These are phyloP conservation scores for Venturia nashicola DNA, from an alignment of 2,329 filamentous ascomycete species.

Conservation along the genomic window DNA sequence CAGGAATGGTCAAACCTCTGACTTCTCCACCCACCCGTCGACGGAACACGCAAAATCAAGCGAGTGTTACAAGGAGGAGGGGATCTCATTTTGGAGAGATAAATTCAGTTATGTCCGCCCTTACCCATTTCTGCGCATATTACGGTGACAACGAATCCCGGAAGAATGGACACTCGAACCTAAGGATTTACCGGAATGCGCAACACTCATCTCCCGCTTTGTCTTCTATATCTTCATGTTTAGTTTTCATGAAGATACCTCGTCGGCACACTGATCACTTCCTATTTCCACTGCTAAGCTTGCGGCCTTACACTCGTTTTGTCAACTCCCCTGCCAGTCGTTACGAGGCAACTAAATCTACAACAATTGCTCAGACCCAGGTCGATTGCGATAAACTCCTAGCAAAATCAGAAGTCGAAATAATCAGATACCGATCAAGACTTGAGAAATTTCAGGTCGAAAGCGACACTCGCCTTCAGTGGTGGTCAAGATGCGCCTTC, in stretches of 20 bases:
- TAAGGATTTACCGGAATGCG: background rate
- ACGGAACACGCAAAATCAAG: background rate
- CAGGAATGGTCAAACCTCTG: background rate
- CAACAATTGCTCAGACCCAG: background rate
- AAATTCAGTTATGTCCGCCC: too few species aligned
- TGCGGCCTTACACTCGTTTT: background rate
- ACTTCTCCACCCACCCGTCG: background rate
- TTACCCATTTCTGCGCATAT: too few species aligned
- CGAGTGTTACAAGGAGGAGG: background rate
- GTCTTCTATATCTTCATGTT: background rate
- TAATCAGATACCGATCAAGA: too few species aligned
- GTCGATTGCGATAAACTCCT: background rate
- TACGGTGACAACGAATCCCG: background rate
- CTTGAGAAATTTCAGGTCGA: background rate
- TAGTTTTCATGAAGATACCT: background rate
- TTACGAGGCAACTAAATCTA: background rate
- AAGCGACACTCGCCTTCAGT: too few species aligned
- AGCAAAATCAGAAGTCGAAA: background rate
- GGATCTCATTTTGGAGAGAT: too few species aligned
- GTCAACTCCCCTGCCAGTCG: background rate
- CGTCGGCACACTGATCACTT: background rate
- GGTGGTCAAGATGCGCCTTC: background rate
- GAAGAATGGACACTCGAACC: background rate
- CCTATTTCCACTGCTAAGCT: background rate
- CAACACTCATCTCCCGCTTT: background rate